Conservation (phyloP, 2,329 filamentous ascomycete genomes). For the Atkinsonella texensis region DNA sequence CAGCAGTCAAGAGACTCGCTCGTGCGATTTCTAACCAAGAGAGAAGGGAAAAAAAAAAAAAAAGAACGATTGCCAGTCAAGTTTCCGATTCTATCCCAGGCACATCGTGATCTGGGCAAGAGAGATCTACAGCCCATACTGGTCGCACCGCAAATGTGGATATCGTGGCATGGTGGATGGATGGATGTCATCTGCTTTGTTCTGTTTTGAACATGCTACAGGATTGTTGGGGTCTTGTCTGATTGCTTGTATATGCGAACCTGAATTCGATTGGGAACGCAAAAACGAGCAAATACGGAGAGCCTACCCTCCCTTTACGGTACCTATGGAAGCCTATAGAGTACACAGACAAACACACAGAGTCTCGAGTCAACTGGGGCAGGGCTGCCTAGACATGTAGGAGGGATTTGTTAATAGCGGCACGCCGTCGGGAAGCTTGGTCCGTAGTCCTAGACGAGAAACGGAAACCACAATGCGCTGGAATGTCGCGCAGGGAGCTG, state of each 20-base stretch:
- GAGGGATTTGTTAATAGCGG: not conserved
- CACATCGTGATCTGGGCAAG: conserved; percentile 6
- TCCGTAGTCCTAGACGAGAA: not conserved
- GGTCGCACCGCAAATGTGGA: not conserved
- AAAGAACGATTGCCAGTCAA: conserved; percentile 6
- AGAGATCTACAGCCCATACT: not conserved
- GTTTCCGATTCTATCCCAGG: conserved; percentile 5
- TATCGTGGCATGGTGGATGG: not conserved
- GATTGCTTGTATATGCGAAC: too few relatives aligned
- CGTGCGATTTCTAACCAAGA: not conserved
- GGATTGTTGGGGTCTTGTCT: too few relatives aligned
- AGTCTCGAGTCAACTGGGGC: too few relatives aligned
- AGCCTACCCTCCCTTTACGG: too few relatives aligned
- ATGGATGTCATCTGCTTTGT: not conserved
- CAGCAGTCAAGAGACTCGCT: too few relatives aligned
- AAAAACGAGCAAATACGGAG: too few relatives aligned
- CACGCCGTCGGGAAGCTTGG: not conserved
- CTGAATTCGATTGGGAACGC: too few relatives aligned
- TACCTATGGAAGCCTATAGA: not conserved
- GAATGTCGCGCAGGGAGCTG: too few relatives aligned
- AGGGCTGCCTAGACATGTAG: not conserved
- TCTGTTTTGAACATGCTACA: too few relatives aligned
- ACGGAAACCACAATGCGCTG: too few relatives aligned
- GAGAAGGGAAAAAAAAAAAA: not conserved
- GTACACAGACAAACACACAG: not conserved